Evolutionary conservation across 495 filamentous ascomycete genomes (phyloP).

Genomic region (Mytilinidion resinicola): DNA sequence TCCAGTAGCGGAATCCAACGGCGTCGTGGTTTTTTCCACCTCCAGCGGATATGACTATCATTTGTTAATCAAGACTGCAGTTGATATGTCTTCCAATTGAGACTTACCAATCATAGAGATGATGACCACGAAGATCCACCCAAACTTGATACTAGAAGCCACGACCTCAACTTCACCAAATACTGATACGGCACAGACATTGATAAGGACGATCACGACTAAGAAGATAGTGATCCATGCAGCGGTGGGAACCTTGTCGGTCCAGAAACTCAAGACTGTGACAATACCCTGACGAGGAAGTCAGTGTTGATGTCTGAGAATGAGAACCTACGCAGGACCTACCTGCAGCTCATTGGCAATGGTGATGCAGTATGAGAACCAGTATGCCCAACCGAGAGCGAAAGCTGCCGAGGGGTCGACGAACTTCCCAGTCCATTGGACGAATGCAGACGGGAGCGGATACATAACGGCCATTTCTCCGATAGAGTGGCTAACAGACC

Average conservation of each 20-base stretch:
- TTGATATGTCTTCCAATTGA: not conserved
- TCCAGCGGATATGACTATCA: constrained; percentile 22
- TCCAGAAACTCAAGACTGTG: constrained; percentile 29
- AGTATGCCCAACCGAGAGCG: constrained; percentile 30
- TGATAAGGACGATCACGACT: constrained; percentile 22
- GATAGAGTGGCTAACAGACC: constrained; percentile 25
- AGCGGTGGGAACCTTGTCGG: constrained; percentile 20
- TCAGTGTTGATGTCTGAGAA: too few relatives aligned
- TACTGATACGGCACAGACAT: constrained; percentile 21
- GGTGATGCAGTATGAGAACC: constrained; percentile 26
- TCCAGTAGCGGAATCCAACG: constrained; percentile 31
- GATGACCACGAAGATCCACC: constrained; percentile 31
- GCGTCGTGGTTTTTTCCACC: constrained; percentile 17
- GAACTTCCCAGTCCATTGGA: constrained; percentile 29
- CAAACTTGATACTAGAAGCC: constrained; percentile 26
- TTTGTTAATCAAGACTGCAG: not conserved
- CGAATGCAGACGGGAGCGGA: constrained; percentile 25
- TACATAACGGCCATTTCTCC: constrained; percentile 32
- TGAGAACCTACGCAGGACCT: not conserved
- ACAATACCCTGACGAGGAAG: constrained; percentile 6
- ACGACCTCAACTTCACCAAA: constrained; percentile 29
- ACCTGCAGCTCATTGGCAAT: constrained; percentile 27
- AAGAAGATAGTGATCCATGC: constrained; percentile 29
- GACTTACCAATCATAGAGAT: constrained; percentile 23
- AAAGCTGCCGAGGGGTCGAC: constrained; percentile 27